Base-by-base conservation (phyloP, 768 basidiomycete genomes). In the Kwoniella europaea region DNA sequence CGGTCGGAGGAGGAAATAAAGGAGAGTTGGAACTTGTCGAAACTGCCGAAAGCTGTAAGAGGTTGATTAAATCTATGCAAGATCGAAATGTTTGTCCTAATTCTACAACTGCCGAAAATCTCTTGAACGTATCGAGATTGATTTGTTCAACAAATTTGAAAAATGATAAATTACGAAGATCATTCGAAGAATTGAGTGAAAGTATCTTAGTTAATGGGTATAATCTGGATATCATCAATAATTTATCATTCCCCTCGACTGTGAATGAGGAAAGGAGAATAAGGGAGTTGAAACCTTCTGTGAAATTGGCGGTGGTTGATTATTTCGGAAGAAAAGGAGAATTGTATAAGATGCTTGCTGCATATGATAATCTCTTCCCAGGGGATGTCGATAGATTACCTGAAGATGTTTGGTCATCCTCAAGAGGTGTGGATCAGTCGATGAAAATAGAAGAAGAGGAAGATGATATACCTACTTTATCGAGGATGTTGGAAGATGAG, bases 391-490 rank as follows among this genome's bases (percentile, higher is more conserved):
- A 63, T n/a, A 68, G 18, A 20, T 43, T 68, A 46, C 53, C 60
- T 10, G 35, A 55, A 22, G 15, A 20, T 18, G 35, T 18, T 16
- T 43, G 18, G 42, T 43, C 9, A 44, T 59, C 18, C 57, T 4
- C 20, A 5, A 16, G 24, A n/a, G 27, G 12, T 9, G 44, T 59
- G 55, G 24, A 59, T 57, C 35, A 35, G 35, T 35, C 7, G 35
- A 9, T 4, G 35, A 43, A 16, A 43, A 7, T 29, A 27, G 63
- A 54, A 20, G 68, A 64, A 27, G 68, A 64, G 29, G 68, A 69
- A 27, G 68, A 70, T n/a, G 63, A 64, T 15, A 65, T 70, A 29
- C 68, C 68, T 7, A 70, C 68, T 22, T 35, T 70, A 24, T 63
- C 60, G 15, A 53, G 54, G 42, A 57, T 70, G 63, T 44, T 70